phyloP scores from a whole-genome alignment of 352 stramenopile species.

The Pelagophyceae sp. region DNA sequence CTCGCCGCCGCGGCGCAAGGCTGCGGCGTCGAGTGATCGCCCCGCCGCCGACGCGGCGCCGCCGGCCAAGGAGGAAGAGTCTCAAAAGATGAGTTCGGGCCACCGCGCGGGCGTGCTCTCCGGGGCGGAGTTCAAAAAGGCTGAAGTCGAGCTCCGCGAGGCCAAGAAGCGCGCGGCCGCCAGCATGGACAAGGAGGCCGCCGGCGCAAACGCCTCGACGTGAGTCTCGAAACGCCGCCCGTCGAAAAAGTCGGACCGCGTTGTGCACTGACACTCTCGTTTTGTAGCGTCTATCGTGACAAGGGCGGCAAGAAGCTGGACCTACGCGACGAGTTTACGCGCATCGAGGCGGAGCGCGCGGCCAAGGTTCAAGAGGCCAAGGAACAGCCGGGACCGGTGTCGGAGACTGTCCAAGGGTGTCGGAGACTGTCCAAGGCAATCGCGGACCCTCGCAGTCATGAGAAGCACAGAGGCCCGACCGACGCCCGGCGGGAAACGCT shows the following conservation, averaged over 20 bases:
- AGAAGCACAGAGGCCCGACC: too few species aligned
- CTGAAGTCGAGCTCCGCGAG: conserved; percentile 43
- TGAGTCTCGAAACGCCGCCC: too few species aligned
- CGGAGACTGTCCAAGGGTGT: too few species aligned
- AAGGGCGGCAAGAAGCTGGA: conserved; percentile 44
- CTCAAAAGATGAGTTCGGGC: conserved; percentile 43
- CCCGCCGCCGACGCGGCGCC: background rate
- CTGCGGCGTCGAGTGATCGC: conserved; percentile 13
- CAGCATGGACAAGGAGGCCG: conserved; percentile 28
- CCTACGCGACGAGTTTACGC: conserved; percentile 43
- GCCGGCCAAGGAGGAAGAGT: background rate
- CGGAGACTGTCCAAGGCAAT: too few species aligned
- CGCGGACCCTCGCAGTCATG: too few species aligned
- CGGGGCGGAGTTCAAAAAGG: conserved; percentile 42
- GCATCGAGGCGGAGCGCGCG: conserved; percentile 22
- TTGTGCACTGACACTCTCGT: too few species aligned
- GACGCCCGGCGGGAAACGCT: too few species aligned
- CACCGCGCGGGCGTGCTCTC: conserved; percentile 50
- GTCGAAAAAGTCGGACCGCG: too few species aligned
- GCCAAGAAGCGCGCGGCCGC: conserved; percentile 32
- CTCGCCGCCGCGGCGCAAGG: background rate
- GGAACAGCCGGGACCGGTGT: too few species aligned
- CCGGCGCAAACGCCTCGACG: conserved; percentile 35
- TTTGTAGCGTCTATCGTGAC: conserved; percentile 44
- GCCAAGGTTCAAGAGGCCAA: conserved; percentile 33